Evolutionary conservation across 768 basidiomycete species (phyloP), one percentile per base, ranked within the genome.

Genomic region (Macrolepiota dolichaula): DNA sequence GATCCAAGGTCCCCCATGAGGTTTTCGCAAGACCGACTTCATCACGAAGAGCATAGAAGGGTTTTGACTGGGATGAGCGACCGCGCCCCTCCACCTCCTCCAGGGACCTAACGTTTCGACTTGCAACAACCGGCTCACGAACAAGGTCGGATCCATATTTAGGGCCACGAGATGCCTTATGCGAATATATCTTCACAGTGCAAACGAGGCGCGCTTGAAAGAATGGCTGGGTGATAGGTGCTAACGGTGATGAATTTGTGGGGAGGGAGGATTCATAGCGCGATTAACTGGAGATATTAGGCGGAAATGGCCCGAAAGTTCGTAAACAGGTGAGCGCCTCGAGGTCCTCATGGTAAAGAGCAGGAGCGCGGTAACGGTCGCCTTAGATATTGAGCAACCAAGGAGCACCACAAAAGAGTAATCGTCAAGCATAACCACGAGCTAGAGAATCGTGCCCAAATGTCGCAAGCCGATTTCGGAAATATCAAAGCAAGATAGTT

Each of bases 1-100:
- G 25, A 49, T 49, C 13, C 52, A n/a, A 53, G 52, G 52, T 53
- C 36, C 52, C 52, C 52, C 52, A 54, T 37, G 52, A 54, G 52
- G 52, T 37, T 40, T 51, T 54, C 51, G 10, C 47, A 12, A 27
- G 47, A 52, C 6, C 11, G 11, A 38, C 13, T 54, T 37, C 24
- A 38, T 54, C 17, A 24, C 15, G 11, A n/a, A 24, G n/a, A 9
- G 52, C 6, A 13, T 11, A 17, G 27, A 25, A 54, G 17, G n/a
- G 19, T 54, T 36, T 36, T 17, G 13, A 11, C 52, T 54, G 19
- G 13, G 19, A 54, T 38, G 19, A 37, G 19, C 35, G 25, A 22
- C 15, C 37, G 25, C 12, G 25, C 13, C 52, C 22, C 35, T 52
- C 22, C 52, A n/a, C 24, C 36, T 38, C 37, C 15, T 37, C 29